Evolutionary conservation across 148 eudicot species (phyloP).

Genomic region (Rhododendron molle): DNA sequence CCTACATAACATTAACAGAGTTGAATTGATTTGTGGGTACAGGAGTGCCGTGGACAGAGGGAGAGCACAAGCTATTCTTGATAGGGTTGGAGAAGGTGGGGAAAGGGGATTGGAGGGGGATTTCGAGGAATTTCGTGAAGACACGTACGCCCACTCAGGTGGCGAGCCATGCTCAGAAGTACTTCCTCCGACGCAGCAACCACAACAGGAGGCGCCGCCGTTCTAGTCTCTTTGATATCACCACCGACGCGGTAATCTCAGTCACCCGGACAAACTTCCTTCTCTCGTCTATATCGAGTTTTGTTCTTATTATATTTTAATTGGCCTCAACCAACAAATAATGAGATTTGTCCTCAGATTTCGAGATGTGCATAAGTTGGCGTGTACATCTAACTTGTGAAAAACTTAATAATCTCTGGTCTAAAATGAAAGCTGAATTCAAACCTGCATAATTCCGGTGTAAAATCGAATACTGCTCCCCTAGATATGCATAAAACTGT

Average conservation of each 20-base stretch:
- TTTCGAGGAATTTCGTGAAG: constrained; percentile 72
- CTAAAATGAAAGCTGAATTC: background rate
- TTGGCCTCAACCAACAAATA: no score
- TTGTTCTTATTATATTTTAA: no score
- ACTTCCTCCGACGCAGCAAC: constrained; percentile 69
- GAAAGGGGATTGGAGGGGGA: constrained; percentile 92
- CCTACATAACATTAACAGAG: background rate
- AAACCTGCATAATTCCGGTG: no score
- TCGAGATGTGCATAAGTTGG: no score
- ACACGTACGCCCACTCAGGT: constrained; percentile 92
- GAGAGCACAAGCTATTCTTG: constrained; percentile 64
- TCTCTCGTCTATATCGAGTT: background rate
- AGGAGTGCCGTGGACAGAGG: constrained; percentile 88
- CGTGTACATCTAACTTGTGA: no score
- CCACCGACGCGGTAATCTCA: constrained; percentile 56
- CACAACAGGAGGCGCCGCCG: constrained; percentile 68
- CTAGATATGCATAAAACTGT: no score
- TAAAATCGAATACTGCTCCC: no score
- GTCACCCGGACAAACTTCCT: background rate
- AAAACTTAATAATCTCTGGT: no score
- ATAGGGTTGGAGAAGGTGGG: constrained; percentile 66
- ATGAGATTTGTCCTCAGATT: no score
- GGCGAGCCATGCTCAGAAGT: constrained; percentile 91
- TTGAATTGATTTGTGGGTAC: background rate
- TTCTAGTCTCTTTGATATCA: constrained; percentile 84